Evolutionary conservation across 208 protist genomes (phyloP).

Genomic region (Wallacemonas sp.): DNA sequence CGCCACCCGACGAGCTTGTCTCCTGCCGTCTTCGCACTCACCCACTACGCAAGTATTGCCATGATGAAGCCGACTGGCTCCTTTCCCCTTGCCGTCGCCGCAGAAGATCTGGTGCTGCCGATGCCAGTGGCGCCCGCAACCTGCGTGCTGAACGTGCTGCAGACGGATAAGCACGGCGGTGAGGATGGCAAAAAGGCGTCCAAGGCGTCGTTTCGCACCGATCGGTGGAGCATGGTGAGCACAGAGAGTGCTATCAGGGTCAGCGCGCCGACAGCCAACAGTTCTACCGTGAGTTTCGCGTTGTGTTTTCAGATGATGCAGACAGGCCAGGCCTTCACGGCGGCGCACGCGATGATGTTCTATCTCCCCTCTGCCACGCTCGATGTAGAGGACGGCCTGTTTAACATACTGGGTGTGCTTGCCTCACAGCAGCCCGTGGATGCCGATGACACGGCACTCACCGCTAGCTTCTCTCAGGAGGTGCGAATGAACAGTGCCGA

Average conservation of each 20-base stretch:
- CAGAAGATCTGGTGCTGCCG: background rate
- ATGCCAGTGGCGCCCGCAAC: background rate
- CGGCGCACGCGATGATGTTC: background rate
- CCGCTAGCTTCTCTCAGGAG: background rate
- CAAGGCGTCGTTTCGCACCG: background rate
- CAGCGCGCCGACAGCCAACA: background rate
- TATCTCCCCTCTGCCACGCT: background rate
- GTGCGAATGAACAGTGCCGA: background rate
- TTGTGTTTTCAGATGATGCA: background rate
- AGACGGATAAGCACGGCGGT: background rate
- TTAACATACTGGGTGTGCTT: background rate
- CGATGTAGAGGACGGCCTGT: background rate
- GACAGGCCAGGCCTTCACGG: background rate
- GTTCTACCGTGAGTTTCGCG: background rate
- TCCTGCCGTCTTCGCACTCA: slow-evolving; percentile 10
- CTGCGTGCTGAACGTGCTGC: background rate
- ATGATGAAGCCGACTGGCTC: background rate
- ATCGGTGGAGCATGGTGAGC: slow-evolving; percentile 1
- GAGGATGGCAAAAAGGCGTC: background rate
- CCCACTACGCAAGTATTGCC: slow-evolving; percentile 1
- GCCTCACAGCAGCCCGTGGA: background rate
- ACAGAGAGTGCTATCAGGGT: background rate
- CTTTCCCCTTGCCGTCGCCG: slow-evolving; percentile 11
- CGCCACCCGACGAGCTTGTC: slow-evolving; percentile 8
- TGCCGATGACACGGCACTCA: background rate